Conservation (phyloP, 139 green algal genomes). For the Microglena sp. region DNA sequence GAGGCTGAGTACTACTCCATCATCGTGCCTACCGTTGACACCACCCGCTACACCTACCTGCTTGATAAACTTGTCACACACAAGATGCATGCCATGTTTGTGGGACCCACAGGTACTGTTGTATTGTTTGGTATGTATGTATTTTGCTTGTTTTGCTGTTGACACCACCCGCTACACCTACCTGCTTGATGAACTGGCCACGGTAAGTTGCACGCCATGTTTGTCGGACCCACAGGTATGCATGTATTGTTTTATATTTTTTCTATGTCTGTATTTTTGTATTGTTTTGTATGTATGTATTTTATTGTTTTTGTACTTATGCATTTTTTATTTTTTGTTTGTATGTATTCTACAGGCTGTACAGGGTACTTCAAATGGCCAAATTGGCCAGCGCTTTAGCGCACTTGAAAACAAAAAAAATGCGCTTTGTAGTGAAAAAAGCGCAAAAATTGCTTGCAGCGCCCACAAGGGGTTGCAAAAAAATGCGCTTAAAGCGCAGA, state of each 20-base stretch:
- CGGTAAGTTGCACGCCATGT: slow-evolving; percentile 53
- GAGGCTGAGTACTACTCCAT: slow-evolving; percentile 60
- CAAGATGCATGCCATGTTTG: slow-evolving; percentile 54
- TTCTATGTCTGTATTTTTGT: background rate
- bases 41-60: slow-evolving; percentile 40
- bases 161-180: slow-evolving; percentile 39
- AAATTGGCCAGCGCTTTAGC: no score
- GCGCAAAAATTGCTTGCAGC: no score
- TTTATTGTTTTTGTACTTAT: background rate
- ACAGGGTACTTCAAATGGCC: no score
- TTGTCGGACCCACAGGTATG: slow-evolving; percentile 55
- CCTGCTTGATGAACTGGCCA: slow-evolving; percentile 43
- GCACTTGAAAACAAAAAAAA: no score
- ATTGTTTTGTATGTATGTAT: background rate
- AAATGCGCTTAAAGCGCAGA: no score
- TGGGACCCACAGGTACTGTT: slow-evolving; percentile 48
- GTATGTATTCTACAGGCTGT: no score
- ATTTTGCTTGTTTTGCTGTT: no score
- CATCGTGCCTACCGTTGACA: slow-evolving; percentile 61
- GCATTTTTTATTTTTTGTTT: background rate
- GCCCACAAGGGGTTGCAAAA: no score
- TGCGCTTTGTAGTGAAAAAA: no score
- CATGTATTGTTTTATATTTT: background rate
- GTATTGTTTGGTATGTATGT: background rate
- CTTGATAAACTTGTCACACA: slow-evolving; percentile 41